Evolutionary conservation across 805 yeast species (phyloP).

Genomic region (Yarrowia sp.): DNA sequence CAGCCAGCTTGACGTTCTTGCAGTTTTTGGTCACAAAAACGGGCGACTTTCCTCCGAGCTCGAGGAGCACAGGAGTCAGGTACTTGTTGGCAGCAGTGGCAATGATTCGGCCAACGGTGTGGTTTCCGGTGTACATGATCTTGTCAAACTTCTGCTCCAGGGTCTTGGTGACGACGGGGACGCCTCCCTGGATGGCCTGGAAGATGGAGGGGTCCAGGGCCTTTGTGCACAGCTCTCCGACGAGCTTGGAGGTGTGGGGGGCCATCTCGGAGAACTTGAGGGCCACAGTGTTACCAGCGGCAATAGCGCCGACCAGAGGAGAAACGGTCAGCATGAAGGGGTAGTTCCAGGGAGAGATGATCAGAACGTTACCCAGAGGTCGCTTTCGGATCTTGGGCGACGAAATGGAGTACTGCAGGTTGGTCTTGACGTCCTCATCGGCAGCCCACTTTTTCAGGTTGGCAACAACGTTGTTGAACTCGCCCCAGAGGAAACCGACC

Average conservation of each 20-base stretch:
- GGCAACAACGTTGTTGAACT: conserved; percentile 57
- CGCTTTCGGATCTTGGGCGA: conserved; percentile 36
- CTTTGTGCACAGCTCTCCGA: conserved; percentile 54
- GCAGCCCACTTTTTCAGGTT: conserved; percentile 61
- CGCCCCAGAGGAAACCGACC: conserved; percentile 49
- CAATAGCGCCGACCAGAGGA: conserved; percentile 77
- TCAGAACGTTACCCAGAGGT: conserved; percentile 61
- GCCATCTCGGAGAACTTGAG: conserved; percentile 71
- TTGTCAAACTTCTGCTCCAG: conserved; percentile 70
- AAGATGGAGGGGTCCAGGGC: conserved; percentile 58
- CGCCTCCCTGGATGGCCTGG: conserved; percentile 68
- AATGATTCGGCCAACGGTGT: conserved; percentile 70
- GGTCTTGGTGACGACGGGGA: conserved; percentile 58
- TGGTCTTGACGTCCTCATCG: conserved; percentile 42
- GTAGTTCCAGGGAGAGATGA: conserved; percentile 77
- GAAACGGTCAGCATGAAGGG: conserved; percentile 62
- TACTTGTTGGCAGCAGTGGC: conserved; percentile 80
- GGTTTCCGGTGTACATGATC: conserved; percentile 83
- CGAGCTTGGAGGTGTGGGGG: conserved; percentile 56
- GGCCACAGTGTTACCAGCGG: conserved; percentile 78
- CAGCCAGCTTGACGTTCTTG: conserved; percentile 43
- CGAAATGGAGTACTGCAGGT: conserved; percentile 32
- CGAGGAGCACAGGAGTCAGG: conserved; percentile 76
- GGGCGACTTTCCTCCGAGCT: conserved; percentile 93
- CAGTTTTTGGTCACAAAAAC: conserved; percentile 57